Conservation (phyloP, 2,329 filamentous ascomycete genomes). For the Didymella glomerata region DNA sequence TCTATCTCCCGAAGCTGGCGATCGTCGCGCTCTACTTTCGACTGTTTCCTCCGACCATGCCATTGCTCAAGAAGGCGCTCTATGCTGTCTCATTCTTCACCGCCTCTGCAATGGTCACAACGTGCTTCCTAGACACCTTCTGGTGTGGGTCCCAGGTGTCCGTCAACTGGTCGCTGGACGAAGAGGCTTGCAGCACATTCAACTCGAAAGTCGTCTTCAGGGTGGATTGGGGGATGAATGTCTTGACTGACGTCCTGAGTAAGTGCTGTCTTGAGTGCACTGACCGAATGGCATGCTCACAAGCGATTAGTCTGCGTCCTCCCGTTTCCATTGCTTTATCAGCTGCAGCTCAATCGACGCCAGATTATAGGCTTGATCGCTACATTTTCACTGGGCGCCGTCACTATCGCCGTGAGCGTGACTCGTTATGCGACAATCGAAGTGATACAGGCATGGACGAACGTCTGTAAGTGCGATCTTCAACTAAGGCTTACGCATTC, state of each 20-base stretch:
- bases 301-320: conserved; percentile 28
- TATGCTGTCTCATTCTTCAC: conserved; percentile 24
- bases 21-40: conserved; percentile 29
- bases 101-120: conserved; percentile 24
- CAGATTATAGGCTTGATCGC: conserved; percentile 35
- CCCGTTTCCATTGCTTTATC: conserved; percentile 35
- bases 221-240: conserved; percentile 28
- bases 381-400: conserved; percentile 34
- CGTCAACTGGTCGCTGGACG: conserved; percentile 31
- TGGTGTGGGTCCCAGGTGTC: conserved; percentile 31
- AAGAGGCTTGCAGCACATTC: conserved; percentile 30
- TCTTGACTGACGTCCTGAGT: conserved; percentile 28
- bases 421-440: conserved; percentile 34
- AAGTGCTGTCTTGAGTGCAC: background rate
- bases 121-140: conserved; percentile 30
- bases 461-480: conserved; percentile 32
- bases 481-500: background rate
- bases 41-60: conserved; percentile 30
- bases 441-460: conserved; percentile 34
- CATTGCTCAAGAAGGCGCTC: conserved; percentile 25
- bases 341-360: conserved; percentile 29
- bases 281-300: background rate
- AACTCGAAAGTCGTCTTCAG: conserved; percentile 31
- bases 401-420: conserved; percentile 37
- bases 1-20: conserved; percentile 31